phyloP scores from a whole-genome alignment of 331 rosid species.

The Pyrus hybrid region DNA sequence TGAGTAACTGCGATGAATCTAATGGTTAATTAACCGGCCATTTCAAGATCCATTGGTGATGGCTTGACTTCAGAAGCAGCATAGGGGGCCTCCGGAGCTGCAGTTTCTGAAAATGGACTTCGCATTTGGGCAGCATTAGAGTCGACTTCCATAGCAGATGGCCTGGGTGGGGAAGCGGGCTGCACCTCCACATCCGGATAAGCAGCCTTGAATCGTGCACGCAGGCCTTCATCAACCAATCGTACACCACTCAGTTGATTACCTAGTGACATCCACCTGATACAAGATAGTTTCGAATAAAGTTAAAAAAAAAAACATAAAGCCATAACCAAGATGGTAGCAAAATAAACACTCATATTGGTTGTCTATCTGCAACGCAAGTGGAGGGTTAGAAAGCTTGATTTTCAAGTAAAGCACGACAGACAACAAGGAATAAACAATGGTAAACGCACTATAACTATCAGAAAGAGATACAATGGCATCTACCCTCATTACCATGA shows the following conservation, averaged over 20 bases:
- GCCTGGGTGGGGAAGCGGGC: constrained; percentile 82
- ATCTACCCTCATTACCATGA: background rate
- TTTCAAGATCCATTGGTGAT: constrained; percentile 42
- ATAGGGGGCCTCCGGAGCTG: constrained; percentile 35
- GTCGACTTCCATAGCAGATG: constrained; percentile 76
- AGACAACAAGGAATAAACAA: background rate
- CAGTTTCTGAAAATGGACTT: constrained; percentile 54
- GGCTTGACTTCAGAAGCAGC: constrained; percentile 53
- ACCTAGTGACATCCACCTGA: constrained; percentile 98
- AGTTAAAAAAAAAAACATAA: background rate
- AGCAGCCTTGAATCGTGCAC: constrained; percentile 96
- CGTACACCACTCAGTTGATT: constrained; percentile 86
- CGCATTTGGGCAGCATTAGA: constrained; percentile 39
- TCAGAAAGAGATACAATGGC: background rate
- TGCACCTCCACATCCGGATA: constrained; percentile 94
- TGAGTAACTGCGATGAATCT: background rate
- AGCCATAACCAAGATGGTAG: background rate
- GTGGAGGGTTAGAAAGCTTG: background rate
- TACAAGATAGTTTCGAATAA: background rate
- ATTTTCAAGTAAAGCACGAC: background rate
- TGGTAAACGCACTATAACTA: background rate
- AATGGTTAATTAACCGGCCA: constrained; percentile 15
- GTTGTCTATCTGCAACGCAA: background rate
- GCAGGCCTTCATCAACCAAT: constrained; percentile 86
- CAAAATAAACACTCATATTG: background rate